These are phyloP conservation scores for Talaromyces funiculosus DNA, from an alignment of 2,329 filamentous ascomycete genomes.

Conservation along the genomic window DNA sequence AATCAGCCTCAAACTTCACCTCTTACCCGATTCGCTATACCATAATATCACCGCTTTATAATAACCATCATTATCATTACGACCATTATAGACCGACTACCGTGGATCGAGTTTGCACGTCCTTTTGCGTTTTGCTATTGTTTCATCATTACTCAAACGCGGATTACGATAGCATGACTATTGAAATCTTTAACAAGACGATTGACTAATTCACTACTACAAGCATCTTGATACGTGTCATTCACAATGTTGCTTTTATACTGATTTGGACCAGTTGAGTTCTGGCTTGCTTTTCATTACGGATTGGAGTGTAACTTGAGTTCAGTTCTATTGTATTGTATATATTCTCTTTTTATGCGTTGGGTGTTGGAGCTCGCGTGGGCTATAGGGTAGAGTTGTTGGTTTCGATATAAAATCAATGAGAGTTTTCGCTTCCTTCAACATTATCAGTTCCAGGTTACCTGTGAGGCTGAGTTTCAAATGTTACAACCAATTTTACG, in stretches of 20 bases:
- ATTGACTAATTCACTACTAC: background rate
- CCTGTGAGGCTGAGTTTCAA: background rate
- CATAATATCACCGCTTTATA: background rate
- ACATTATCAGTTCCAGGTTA: background rate
- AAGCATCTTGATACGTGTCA: background rate
- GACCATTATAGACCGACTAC: background rate
- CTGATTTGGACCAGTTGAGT: background rate
- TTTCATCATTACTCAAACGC: background rate
- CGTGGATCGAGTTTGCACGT: background rate
- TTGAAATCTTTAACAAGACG: background rate
- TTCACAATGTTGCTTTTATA: background rate
- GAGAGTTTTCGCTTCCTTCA: background rate
- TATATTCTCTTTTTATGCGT: background rate
- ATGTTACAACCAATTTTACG: too few species aligned
- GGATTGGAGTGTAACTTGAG: background rate
- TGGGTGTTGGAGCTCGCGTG: background rate
- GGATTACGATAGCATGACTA: slow-evolving; percentile 1
- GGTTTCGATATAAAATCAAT: background rate
- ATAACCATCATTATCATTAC: background rate
- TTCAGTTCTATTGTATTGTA: background rate
- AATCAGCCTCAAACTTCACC: background rate
- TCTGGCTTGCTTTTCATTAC: background rate
- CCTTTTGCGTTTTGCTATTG: background rate
- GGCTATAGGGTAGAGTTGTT: background rate
- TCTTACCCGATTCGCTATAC: background rate